Percentiles rank a stretch among this genome's conserved stretches.
Evolutionary conservation across 1,284 basidiomycete genomes (phyloP).

Genomic region (Rhodotorula sp.): DNA sequence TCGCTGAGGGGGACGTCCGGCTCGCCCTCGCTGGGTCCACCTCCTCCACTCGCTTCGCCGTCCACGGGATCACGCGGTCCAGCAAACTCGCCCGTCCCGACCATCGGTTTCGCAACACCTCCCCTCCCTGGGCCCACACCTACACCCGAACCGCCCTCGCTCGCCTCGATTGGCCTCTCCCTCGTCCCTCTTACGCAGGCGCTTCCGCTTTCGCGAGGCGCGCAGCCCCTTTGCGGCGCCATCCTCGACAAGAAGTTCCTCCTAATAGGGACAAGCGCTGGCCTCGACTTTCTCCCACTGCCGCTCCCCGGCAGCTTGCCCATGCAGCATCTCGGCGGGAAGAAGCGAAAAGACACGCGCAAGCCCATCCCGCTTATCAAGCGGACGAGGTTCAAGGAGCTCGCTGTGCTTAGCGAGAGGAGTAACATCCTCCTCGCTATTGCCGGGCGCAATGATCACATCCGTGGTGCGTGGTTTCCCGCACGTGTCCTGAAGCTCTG

Average conservation of each 20-base stretch:
- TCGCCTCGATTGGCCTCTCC: conserved; percentile 37
- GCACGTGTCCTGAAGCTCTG: background rate
- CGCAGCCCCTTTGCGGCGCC: conserved; percentile 47
- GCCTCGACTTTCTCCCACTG: conserved; percentile 48
- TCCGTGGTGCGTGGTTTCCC: conserved; percentile 24
- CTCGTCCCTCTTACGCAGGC: conserved; percentile 42
- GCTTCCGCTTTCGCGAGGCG: conserved; percentile 37
- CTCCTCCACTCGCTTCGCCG: background rate
- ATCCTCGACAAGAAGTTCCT: conserved; percentile 47
- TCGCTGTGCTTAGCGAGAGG: conserved; percentile 45
- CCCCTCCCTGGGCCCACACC: background rate
- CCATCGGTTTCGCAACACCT: conserved; percentile 17
- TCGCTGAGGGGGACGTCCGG: background rate
- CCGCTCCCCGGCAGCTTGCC: conserved; percentile 32
- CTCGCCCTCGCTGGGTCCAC: background rate
- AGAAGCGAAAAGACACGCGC: conserved; percentile 35
- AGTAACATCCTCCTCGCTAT: conserved; percentile 48
- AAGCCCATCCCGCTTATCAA: conserved; percentile 48
- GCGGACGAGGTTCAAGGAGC: conserved; percentile 47
- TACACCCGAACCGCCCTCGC: background rate
- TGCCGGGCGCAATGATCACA: conserved; percentile 48
- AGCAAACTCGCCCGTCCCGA: conserved; percentile 2
- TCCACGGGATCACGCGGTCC: too few relatives aligned
- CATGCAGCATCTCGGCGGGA: conserved; percentile 20
- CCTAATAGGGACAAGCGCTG: conserved; percentile 46